Conservation (phyloP, 257 asterid species). For the Petunia axillaris region DNA sequence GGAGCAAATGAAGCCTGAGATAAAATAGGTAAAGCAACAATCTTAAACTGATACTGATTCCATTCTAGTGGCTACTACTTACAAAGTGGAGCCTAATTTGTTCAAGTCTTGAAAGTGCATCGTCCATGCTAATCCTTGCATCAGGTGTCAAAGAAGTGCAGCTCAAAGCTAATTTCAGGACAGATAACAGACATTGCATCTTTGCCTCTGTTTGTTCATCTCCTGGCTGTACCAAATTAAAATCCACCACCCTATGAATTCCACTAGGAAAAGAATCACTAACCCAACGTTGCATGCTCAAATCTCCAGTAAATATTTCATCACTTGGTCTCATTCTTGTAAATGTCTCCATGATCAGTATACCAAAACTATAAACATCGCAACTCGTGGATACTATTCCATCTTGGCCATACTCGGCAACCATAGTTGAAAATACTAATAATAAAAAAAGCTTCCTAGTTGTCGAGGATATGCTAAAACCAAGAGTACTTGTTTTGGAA, state of each 20-base stretch:
- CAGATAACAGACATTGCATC: neutral
- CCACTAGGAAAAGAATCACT: neutral
- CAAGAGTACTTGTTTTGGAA: neutral
- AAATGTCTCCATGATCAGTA: neutral
- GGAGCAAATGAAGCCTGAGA: too few relatives aligned
- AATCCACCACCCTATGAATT: slow-evolving; percentile 1
- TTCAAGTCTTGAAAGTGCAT: neutral
- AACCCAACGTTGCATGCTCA: neutral
- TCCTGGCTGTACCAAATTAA: neutral
- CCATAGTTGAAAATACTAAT: neutral
- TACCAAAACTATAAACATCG: slow-evolving; percentile 2
- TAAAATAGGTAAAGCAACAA: neutral
- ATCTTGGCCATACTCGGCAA: neutral
- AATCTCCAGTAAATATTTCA: neutral
- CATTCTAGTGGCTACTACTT: neutral
- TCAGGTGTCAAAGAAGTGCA: neutral
- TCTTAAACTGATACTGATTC: neutral
- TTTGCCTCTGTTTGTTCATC: neutral
- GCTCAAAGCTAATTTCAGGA: neutral
- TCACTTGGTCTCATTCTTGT: neutral
- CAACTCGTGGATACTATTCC: slow-evolving; percentile 1
- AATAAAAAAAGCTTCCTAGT: neutral
- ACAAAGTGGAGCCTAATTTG: slow-evolving; percentile 20
- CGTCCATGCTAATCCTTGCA: neutral
- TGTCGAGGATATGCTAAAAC: neutral